These are phyloP conservation scores for Xylariomycetidae sp. DNA, from an alignment of 2,329 filamentous ascomycete species.

Conservation along the genomic window DNA sequence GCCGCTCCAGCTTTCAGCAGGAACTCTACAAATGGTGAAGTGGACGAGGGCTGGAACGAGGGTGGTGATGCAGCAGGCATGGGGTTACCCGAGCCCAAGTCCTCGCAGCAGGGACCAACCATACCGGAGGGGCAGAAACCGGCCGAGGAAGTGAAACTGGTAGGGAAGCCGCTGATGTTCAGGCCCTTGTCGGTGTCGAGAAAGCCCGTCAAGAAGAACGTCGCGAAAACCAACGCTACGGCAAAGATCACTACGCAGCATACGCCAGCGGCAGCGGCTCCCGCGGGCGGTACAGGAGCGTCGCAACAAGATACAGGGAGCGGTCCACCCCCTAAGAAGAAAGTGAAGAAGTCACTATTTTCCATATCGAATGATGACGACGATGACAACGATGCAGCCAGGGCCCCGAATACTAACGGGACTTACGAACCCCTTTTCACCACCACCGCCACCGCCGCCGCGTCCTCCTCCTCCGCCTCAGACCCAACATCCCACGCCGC, in stretches of 20 bases:
- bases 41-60: slow-evolving; percentile 22
- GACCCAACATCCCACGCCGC: slow-evolving; percentile 17
- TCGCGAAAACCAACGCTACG: slow-evolving; percentile 25
- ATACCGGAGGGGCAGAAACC: slow-evolving; percentile 53
- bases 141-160: slow-evolving; percentile 61
- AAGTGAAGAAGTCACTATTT: slow-evolving; percentile 68
- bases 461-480: slow-evolving; percentile 8
- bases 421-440: slow-evolving; percentile 52
- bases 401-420: slow-evolving; percentile 18
- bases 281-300: slow-evolving; percentile 6
- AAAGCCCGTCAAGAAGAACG: slow-evolving; percentile 66
- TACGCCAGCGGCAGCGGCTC: slow-evolving; percentile 13
- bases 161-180: slow-evolving; percentile 82
- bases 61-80: slow-evolving; percentile 15
- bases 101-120: slow-evolving; percentile 35
- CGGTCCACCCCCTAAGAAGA: slow-evolving; percentile 36
- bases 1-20: slow-evolving; percentile 77
- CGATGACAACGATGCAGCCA: slow-evolving; percentile 16
- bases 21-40: no score
- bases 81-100: slow-evolving; percentile 37
- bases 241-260: background rate
- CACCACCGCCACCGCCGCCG: slow-evolving; percentile 17
- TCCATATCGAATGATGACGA: slow-evolving; percentile 49
- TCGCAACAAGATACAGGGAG: slow-evolving; percentile 10
- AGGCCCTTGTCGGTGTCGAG: slow-evolving; percentile 80